Conservation (phyloP, 2,329 filamentous ascomycete genomes). For the Diaporthe australafricana region DNA sequence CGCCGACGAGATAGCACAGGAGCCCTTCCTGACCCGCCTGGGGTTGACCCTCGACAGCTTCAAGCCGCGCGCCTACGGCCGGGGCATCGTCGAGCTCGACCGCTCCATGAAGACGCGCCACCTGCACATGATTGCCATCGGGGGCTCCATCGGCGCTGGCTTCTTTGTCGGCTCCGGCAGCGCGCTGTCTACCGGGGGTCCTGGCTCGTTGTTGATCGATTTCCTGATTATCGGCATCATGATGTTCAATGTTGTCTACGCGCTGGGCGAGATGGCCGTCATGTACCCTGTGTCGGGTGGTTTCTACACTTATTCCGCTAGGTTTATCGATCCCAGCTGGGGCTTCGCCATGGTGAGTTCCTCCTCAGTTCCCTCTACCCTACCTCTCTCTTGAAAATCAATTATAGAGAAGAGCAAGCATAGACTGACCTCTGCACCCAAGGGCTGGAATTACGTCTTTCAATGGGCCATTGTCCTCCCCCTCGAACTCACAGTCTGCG, state of each 20-base stretch:
- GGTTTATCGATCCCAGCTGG: slow-evolving; percentile 69
- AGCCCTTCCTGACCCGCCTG: slow-evolving; percentile 52
- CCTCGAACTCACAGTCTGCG: slow-evolving; percentile 61
- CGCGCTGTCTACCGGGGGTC: slow-evolving; percentile 60
- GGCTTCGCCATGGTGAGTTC: slow-evolving; percentile 63
- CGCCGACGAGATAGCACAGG: slow-evolving; percentile 38
- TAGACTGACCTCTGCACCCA: not conserved
- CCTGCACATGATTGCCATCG: slow-evolving; percentile 65
- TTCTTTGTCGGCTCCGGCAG: slow-evolving; percentile 71
- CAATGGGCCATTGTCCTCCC: slow-evolving; percentile 62
- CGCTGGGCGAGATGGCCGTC: slow-evolving; percentile 68
- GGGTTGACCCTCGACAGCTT: slow-evolving; percentile 56
- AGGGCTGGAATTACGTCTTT: slow-evolving; percentile 57
- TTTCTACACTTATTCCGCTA: slow-evolving; percentile 67
- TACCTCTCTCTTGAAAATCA: not conserved
- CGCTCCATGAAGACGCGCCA: slow-evolving; percentile 60
- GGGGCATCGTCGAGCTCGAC: slow-evolving; percentile 44
- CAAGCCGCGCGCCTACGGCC: slow-evolving; percentile 48
- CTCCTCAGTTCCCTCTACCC: no score
- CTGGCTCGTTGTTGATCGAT: slow-evolving; percentile 57
- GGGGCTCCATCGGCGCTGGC: slow-evolving; percentile 69
- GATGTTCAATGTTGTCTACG: slow-evolving; percentile 72
- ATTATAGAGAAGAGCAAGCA: not conserved
- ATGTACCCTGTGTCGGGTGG: slow-evolving; percentile 68
- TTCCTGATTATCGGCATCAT: slow-evolving; percentile 69